Evolutionary conservation across 1,139 yeast species (phyloP).

Genomic region (Protomyces arabidopsidicola): DNA sequence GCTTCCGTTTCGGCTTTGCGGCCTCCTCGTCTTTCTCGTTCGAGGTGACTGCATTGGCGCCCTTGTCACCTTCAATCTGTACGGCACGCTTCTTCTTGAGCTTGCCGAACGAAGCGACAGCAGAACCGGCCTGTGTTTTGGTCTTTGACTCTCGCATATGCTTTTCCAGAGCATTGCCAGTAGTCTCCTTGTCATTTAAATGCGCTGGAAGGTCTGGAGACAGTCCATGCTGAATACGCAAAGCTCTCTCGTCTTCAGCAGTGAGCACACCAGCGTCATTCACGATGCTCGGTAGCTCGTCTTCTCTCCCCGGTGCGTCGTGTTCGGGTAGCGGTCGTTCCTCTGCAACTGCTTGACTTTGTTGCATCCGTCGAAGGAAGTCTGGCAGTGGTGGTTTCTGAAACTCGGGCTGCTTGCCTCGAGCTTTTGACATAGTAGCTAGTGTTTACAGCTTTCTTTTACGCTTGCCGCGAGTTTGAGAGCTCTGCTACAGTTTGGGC

Average conservation of each 20-base stretch:
- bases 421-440: not conserved
- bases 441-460: no score
- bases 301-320: constrained; percentile 16
- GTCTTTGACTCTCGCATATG: not conserved
- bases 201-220: not conserved
- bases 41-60: not conserved
- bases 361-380: constrained; percentile 7
- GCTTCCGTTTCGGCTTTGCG: not conserved
- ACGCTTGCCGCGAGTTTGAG: no score
- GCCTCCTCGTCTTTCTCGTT: not conserved
- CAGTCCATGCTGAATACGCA: not conserved
- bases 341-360: not conserved
- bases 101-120: not conserved
- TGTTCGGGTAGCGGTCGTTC: constrained; percentile 3
- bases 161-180: not conserved
- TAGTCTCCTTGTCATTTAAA: not conserved
- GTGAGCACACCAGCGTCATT: not conserved
- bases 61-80: not conserved
- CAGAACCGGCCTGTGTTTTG: not conserved
- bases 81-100: not conserved
- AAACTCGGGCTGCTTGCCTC: constrained; percentile 12
- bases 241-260: not conserved
- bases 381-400: constrained; percentile 19
- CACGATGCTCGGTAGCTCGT: constrained; percentile 13
- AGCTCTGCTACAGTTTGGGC: no score